Percentiles rank a stretch among this genome's conserved stretches.
phyloP scores from a whole-genome alignment of 805 yeast genomes.

The Candida manassasensis region DNA sequence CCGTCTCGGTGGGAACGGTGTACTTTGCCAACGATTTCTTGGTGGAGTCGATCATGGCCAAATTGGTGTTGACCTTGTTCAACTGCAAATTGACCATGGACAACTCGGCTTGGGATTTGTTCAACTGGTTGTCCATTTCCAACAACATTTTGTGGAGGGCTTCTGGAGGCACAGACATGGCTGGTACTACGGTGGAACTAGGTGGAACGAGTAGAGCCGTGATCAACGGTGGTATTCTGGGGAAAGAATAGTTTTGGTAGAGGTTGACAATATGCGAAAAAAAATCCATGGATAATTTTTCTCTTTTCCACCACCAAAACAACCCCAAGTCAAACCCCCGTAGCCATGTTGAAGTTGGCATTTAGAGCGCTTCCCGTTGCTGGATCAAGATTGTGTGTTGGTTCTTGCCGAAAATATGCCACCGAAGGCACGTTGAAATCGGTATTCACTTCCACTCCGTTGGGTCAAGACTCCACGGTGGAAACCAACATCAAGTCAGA shows the following conservation, averaged over 20 bases:
- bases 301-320: too few species aligned
- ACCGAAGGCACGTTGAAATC: conserved; percentile 15
- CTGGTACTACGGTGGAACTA: neutral
- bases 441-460: conserved; percentile 9
- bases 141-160: conserved; percentile 50
- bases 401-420: conserved; percentile 7
- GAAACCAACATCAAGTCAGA: conserved; percentile 56
- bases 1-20: conserved; percentile 42
- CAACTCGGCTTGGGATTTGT: conserved; percentile 55
- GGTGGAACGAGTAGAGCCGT: too few species aligned
- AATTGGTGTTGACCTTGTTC: conserved; percentile 44
- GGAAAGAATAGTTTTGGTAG: too few species aligned
- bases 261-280: too few species aligned
- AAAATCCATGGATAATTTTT: too few species aligned
- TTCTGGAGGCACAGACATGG: conserved; percentile 21
- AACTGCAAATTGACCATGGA: conserved; percentile 50
- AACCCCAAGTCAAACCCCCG: too few species aligned
- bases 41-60: conserved; percentile 54
- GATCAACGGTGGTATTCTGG: too few species aligned
- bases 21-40: conserved; percentile 45
- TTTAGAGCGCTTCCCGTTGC: neutral
- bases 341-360: neutral
- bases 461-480: conserved; percentile 29
- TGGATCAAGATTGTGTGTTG: neutral
- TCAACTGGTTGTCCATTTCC: conserved; percentile 66